These are phyloP conservation scores for Teratosphaeria gauchensis DNA, from an alignment of 2,329 filamentous ascomycete species.

Conservation along the genomic window DNA sequence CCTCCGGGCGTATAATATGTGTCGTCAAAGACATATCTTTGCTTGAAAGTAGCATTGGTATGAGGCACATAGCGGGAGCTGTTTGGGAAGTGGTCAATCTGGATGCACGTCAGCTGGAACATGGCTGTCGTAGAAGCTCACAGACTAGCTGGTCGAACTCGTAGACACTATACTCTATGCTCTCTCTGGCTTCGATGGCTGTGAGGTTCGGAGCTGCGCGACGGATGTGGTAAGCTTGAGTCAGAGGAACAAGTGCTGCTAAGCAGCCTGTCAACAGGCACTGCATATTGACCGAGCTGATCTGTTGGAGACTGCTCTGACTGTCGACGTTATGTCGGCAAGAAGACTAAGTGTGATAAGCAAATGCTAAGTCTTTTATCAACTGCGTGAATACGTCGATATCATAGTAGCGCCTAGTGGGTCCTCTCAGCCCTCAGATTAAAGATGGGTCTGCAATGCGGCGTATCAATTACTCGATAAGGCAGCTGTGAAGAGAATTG, in stretches of 20 bases:
- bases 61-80: constrained; percentile 68
- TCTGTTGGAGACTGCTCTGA: neutral
- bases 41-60: constrained; percentile 53
- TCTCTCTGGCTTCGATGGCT: neutral
- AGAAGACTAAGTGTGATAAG: neutral
- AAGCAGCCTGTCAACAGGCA: neutral
- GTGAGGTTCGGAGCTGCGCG: neutral
- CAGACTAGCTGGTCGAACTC: neutral
- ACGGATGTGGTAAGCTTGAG: neutral
- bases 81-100: constrained; percentile 73
- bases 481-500: neutral
- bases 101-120: neutral
- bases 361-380: neutral
- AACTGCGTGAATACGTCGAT: neutral
- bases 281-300: neutral
- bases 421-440: neutral
- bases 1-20: constrained; percentile 65
- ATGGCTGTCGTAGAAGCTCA: neutral
- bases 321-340: neutral
- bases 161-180: neutral
- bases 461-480: neutral
- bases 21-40: constrained; percentile 76
- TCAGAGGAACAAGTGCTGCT: neutral
- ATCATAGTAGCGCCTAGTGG: neutral
- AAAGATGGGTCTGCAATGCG: neutral